Evolutionary conservation across 352 stramenopile genomes (phyloP).

Genomic region (Aphanomyces euteiches): DNA sequence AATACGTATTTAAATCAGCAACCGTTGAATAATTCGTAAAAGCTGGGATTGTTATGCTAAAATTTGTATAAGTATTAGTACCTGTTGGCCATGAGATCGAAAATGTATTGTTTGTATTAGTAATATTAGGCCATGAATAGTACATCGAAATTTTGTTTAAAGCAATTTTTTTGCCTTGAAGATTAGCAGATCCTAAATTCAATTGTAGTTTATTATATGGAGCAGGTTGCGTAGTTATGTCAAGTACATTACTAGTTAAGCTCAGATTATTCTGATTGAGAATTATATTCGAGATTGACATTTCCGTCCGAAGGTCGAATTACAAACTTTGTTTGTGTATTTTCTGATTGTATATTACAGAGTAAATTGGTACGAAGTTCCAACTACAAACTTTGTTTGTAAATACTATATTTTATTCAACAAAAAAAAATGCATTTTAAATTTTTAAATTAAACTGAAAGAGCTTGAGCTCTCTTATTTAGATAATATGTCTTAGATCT

Average conservation of each 20-base stretch:
- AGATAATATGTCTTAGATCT: slow-evolving; percentile 29
- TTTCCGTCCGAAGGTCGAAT: background rate
- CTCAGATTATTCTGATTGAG: slow-evolving; percentile 21
- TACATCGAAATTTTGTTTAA: slow-evolving; percentile 13
- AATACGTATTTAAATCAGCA: slow-evolving; percentile 20
- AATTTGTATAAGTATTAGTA: slow-evolving; percentile 21
- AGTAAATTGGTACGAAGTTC: too few species aligned
- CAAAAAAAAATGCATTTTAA: slow-evolving; percentile 21
- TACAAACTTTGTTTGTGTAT: background rate
- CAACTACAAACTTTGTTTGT: too few species aligned
- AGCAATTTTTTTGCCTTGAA: slow-evolving; percentile 21
- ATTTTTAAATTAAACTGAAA: slow-evolving; percentile 21
- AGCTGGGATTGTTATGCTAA: slow-evolving; percentile 20
- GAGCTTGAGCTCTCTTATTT: slow-evolving; percentile 11
- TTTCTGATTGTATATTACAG: too few species aligned
- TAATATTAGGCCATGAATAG: slow-evolving; percentile 14
- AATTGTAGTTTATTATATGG: slow-evolving; percentile 16
- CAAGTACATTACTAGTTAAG: slow-evolving; percentile 14
- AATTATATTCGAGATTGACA: slow-evolving; percentile 15
- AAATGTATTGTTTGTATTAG: slow-evolving; percentile 20
- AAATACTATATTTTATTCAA: slow-evolving; percentile 20
- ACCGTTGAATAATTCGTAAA: slow-evolving; percentile 20
- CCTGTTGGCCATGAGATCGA: slow-evolving; percentile 15
- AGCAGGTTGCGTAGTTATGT: slow-evolving; percentile 11
- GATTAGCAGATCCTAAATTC: slow-evolving; percentile 17